phyloP scores from a whole-genome alignment of 768 basidiomycete species.

The Chalciporus piperatus region DNA sequence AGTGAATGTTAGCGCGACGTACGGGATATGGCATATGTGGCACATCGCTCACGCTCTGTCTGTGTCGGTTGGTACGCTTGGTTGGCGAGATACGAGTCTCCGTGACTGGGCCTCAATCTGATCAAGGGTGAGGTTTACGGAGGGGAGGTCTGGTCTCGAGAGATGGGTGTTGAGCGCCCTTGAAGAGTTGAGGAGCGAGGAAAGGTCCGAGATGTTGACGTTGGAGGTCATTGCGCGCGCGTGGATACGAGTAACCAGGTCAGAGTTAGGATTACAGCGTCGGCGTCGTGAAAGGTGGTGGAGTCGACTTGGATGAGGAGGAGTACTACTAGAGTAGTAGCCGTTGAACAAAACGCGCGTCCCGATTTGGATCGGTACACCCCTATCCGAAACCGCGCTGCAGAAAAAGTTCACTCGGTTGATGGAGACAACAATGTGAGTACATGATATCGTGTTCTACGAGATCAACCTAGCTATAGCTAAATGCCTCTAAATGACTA shows the following conservation, averaged over 20 bases:
- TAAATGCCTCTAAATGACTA: too few relatives aligned
- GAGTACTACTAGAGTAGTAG: not conserved
- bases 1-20: constrained; percentile 5
- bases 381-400: too few relatives aligned
- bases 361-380: not conserved
- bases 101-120: constrained; percentile 94
- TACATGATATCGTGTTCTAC: too few relatives aligned
- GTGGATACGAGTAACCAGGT: not conserved
- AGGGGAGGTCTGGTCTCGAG: constrained; percentile 77
- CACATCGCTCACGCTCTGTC: constrained; percentile 64
- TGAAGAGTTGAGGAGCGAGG: constrained; percentile 68
- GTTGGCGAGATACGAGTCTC: constrained; percentile 72
- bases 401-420: too few relatives aligned
- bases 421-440: too few relatives aligned
- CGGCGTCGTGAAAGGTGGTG: not conserved
- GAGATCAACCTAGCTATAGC: too few relatives aligned
- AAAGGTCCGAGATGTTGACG: constrained; percentile 51
- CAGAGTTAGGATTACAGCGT: not conserved
- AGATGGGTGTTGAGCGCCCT: constrained; percentile 76
- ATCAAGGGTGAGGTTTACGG: constrained; percentile 86
- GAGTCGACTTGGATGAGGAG: not conserved
- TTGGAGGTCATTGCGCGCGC: constrained; percentile 7
- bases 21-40: constrained; percentile 4
- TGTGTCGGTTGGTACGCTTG: constrained; percentile 57
- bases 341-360: constrained; percentile 1